Conservation (phyloP, 441 rosid genomes). For the Gossypium davidsonii region DNA sequence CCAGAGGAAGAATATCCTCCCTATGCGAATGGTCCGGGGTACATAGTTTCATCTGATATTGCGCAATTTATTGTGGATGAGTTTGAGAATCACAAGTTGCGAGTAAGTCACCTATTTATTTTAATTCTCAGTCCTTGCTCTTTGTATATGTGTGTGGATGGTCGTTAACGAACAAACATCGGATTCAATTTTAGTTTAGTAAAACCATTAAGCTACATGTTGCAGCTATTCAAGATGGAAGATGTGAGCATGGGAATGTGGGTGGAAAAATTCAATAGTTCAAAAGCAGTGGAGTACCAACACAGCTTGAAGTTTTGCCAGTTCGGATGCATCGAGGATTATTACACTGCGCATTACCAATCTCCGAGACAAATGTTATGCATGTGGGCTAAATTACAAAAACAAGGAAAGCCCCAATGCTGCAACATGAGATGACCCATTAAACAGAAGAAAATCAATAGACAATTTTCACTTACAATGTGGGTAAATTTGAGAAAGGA, state of each 20-base stretch:
- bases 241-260: slow-evolving; percentile 83
- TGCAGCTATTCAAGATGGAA: slow-evolving; percentile 65
- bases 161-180: background rate
- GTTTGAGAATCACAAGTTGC: slow-evolving; percentile 28
- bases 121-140: background rate
- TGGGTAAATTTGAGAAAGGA: slow-evolving; percentile 14
- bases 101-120: slow-evolving; percentile 23
- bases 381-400: slow-evolving; percentile 55
- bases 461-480: background rate
- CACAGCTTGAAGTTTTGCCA: slow-evolving; percentile 51
- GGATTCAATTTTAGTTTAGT: background rate
- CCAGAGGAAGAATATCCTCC: slow-evolving; percentile 55
- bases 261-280: slow-evolving; percentile 43
- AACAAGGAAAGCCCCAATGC: slow-evolving; percentile 42
- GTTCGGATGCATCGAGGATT: slow-evolving; percentile 55
- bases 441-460: background rate
- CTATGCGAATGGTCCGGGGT: slow-evolving; percentile 68
- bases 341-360: slow-evolving; percentile 64
- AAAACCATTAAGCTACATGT: background rate
- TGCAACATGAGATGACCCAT: slow-evolving; percentile 51
- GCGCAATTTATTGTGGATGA: slow-evolving; percentile 37
- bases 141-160: background rate
- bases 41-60: slow-evolving; percentile 50
- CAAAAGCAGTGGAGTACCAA: slow-evolving; percentile 36
- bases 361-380: slow-evolving; percentile 63